Conservation (phyloP, 345 rosid species). For the Orychophragmus violaceus region DNA sequence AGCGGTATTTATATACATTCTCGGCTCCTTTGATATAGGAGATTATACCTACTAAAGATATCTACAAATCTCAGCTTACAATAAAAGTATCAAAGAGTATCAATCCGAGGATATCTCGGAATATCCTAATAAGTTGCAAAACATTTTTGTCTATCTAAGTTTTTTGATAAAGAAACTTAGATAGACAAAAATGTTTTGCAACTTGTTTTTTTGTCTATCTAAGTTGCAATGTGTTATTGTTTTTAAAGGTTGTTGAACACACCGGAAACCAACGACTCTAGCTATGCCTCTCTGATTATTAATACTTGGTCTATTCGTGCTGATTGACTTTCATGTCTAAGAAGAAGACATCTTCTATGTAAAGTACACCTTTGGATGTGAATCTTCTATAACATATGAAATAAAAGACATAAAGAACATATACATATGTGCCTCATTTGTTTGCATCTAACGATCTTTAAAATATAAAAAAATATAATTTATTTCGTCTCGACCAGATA, state of each 20-base stretch:
- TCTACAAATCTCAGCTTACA: too few species aligned
- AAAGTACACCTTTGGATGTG: conserved; percentile 23
- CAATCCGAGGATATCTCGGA: too few species aligned
- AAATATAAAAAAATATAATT: not conserved
- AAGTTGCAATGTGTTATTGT: not conserved
- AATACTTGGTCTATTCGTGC: not conserved
- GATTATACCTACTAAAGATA: too few species aligned
- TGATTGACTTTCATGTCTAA: conserved; percentile 7
- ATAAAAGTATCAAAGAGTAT: too few species aligned
- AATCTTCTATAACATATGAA: not conserved
- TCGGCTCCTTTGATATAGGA: too few species aligned
- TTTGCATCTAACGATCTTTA: not conserved
- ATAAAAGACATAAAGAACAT: not conserved
- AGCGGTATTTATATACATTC: too few species aligned
- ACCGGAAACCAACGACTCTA: conserved; percentile 3
- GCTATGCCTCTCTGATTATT: not conserved
- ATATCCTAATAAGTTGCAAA: too few species aligned
- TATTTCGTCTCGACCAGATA: not conserved
- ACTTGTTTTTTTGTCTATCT: not conserved
- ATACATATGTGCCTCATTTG: not conserved
- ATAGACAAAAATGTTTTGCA: too few species aligned
- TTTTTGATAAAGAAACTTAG: too few species aligned
- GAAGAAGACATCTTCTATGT: not conserved
- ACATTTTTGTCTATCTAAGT: not conserved
- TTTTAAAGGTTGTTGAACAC: not conserved